Conservation (phyloP, 2,329 filamentous ascomycete genomes). For the Xylariaceae sp. region DNA sequence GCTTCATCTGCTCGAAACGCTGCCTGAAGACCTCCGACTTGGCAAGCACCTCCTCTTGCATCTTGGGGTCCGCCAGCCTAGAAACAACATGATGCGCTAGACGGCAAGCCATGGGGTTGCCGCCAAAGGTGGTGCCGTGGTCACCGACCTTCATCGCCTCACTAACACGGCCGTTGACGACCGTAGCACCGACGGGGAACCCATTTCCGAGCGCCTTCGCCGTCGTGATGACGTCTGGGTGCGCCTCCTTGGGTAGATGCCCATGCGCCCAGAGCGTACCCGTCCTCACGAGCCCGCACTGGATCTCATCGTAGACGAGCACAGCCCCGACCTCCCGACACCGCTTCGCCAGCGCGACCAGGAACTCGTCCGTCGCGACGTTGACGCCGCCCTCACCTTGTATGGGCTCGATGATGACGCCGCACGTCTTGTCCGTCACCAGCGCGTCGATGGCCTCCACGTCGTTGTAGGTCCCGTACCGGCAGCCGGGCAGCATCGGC, state of each 20-base stretch:
- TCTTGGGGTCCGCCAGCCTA: constrained; percentile 64
- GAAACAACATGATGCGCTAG: constrained; percentile 82
- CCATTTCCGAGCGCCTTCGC: constrained; percentile 97
- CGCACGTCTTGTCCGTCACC: constrained; percentile 82
- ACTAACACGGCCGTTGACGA: constrained; percentile 57
- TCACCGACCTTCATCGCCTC: constrained; percentile 67
- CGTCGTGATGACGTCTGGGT: constrained; percentile 90
- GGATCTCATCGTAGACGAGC: constrained; percentile 94
- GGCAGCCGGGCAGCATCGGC: constrained; percentile 93
- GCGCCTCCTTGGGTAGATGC: constrained; percentile 66
- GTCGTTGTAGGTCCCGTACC: constrained; percentile 82
- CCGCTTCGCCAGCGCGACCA: constrained; percentile 74
- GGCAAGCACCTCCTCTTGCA: constrained; percentile 65
- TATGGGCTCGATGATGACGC: constrained; percentile 94
- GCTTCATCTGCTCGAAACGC: constrained; percentile 44
- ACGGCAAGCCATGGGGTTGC: constrained; percentile 81
- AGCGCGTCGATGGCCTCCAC: constrained; percentile 64
- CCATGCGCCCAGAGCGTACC: constrained; percentile 88
- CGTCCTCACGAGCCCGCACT: constrained; percentile 86
- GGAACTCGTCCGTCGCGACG: constrained; percentile 76
- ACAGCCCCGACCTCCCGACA: constrained; percentile 86
- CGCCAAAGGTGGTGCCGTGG: constrained; percentile 91
- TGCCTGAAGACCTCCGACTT: constrained; percentile 54
- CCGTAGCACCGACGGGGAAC: constrained; percentile 86
- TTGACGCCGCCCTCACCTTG: constrained; percentile 95